Percentiles rank a stretch among this genome's conserved stretches.
These are phyloP conservation scores for Oryza officinalis DNA, from an alignment of 176 grass and related monocot genomes.

Conservation along the genomic window DNA sequence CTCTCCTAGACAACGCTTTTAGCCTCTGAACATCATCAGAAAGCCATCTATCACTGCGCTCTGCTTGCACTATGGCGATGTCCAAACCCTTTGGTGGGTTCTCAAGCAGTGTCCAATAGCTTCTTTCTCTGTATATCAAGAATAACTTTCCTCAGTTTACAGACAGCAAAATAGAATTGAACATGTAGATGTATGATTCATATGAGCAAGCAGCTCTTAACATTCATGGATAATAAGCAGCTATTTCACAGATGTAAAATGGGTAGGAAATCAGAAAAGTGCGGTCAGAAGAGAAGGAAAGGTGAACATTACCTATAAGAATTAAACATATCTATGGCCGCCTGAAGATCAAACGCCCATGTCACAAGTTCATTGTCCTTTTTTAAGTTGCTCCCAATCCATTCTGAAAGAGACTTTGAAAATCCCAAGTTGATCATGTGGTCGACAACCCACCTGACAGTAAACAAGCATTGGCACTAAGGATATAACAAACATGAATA, in stretches of 20 bases:
- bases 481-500: conserved; percentile 1
- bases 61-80: conserved; percentile 80
- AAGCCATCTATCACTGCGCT: conserved; percentile 83
- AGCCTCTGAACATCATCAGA: conserved; percentile 65
- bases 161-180: background rate
- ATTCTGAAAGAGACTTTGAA: conserved; percentile 86
- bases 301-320: conserved; percentile 66
- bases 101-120: conserved; percentile 78
- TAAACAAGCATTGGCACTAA: conserved; percentile 11
- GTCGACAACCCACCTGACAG: conserved; percentile 84
- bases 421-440: conserved; percentile 89
- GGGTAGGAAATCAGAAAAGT: background rate
- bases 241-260: background rate
- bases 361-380: conserved; percentile 65
- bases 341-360: conserved; percentile 89
- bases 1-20: conserved; percentile 59
- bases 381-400: conserved; percentile 93
- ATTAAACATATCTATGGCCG: conserved; percentile 90
- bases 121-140: conserved; percentile 58
- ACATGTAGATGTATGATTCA: background rate
- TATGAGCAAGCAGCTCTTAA: background rate
- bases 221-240: background rate
- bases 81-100: conserved; percentile 78
- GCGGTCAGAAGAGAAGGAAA: background rate
- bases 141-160: background rate